Evolutionary conservation across 1,139 yeast species (phyloP).

Genomic region (Geotrichum europaeum): DNA sequence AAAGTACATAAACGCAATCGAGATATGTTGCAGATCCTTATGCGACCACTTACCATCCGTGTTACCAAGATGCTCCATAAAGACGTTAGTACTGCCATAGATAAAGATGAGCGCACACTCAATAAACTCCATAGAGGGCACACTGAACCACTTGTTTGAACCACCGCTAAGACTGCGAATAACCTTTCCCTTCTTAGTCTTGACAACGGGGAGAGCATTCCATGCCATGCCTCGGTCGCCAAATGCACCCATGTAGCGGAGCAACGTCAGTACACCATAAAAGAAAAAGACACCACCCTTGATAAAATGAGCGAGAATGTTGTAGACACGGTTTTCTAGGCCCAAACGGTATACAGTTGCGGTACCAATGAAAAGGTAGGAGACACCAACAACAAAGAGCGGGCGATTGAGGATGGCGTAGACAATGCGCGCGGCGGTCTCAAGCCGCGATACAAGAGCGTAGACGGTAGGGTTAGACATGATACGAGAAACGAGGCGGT

Average conservation of each 20-base stretch:
- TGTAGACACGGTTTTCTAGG: slow-evolving; percentile 59
- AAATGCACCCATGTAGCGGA: slow-evolving; percentile 83
- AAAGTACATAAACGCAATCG: slow-evolving; percentile 89
- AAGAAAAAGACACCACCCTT: slow-evolving; percentile 87
- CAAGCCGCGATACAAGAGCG: slow-evolving; percentile 36
- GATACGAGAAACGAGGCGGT: slow-evolving; percentile 24
- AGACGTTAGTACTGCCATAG: slow-evolving; percentile 83
- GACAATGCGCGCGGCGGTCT: slow-evolving; percentile 35
- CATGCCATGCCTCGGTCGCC: slow-evolving; percentile 81
- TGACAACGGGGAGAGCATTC: slow-evolving; percentile 49
- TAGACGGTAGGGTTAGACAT: slow-evolving; percentile 32
- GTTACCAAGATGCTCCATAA: slow-evolving; percentile 79
- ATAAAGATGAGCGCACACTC: slow-evolving; percentile 75
- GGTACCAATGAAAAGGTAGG: slow-evolving; percentile 65
- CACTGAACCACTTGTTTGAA: neutral
- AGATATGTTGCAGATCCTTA: slow-evolving; percentile 89
- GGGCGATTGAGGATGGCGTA: slow-evolving; percentile 60
- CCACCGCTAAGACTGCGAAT: neutral
- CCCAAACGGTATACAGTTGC: slow-evolving; percentile 72
- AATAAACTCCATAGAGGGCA: slow-evolving; percentile 72
- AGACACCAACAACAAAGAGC: slow-evolving; percentile 53
- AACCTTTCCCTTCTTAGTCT: slow-evolving; percentile 5
- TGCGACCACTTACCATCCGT: slow-evolving; percentile 79
- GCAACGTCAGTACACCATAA: slow-evolving; percentile 69
- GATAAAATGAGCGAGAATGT: slow-evolving; percentile 87